phyloP scores from a whole-genome alignment of 805 yeast species.

The Myxozyma neotropica region DNA sequence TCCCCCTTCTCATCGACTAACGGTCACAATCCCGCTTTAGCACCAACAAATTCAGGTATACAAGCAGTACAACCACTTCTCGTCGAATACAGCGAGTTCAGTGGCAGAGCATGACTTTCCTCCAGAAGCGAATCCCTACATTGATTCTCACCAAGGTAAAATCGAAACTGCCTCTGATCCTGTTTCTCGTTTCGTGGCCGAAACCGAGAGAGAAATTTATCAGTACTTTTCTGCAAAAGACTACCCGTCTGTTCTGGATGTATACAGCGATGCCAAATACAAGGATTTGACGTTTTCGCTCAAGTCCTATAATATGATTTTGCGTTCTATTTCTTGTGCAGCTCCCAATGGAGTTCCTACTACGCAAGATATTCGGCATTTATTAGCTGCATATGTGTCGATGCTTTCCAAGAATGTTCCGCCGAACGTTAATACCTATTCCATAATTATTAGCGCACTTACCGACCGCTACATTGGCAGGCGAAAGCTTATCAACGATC shows the following conservation, averaged over 20 bases:
- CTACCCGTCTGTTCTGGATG: not conserved
- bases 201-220: not conserved
- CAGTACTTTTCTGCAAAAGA: not conserved
- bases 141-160: not conserved
- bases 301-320: not conserved
- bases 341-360: not conserved
- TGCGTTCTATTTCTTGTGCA: not conserved
- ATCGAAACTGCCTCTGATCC: slow-evolving; percentile 31
- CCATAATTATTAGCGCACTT: slow-evolving; percentile 23
- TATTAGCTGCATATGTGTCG: slow-evolving; percentile 16
- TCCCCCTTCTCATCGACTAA: slow-evolving; percentile 24
- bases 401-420: slow-evolving; percentile 26
- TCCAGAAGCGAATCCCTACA: slow-evolving; percentile 2
- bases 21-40: slow-evolving; percentile 1
- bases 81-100: slow-evolving; percentile 31
- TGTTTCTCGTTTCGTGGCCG: slow-evolving; percentile 6
- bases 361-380: not conserved
- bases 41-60: slow-evolving; percentile 20
- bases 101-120: not conserved
- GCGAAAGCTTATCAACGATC: not conserved
- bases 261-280: not conserved
- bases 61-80: slow-evolving; percentile 33
- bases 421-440: slow-evolving; percentile 28
- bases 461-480: slow-evolving; percentile 8
- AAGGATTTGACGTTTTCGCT: not conserved